Base-by-base conservation (phyloP, 495 filamentous ascomycete genomes). In the Ascodesmis nigricans region DNA sequence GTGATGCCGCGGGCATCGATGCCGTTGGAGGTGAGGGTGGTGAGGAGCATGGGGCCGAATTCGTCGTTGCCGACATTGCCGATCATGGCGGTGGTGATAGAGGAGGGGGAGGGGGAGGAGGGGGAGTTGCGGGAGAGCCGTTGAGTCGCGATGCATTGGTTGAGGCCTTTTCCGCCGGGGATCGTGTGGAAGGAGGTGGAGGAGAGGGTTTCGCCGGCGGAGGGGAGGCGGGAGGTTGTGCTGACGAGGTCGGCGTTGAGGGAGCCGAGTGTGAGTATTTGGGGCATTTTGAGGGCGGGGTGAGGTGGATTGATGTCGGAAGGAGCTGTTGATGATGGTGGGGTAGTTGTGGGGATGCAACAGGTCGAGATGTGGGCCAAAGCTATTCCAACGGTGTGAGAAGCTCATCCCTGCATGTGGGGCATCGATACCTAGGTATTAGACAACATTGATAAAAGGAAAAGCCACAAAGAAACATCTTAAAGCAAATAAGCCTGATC, bases 181-280 rank as follows among this genome's bases (percentile, higher is more conserved):
- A 75, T 82, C 26, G 69, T 77, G 50, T 65, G 61, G 61, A 87
- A 90, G 4, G 68, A 67, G 35, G 58, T 62, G n/a, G 79, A 63
- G 2, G 74, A 83, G 24, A 97, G 65, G 3, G 87, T 97, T 49
- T 97, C 87, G 38, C 87, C 87, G 2, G 75, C 65, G 0, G 59
- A 53, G 2, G 87, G 87, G 39, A 91, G 63, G 24, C 87, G 80
- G 0, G 78, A 63, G 20, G 84, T 91, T 39, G 74, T 67, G 24
- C 79, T 80, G 27, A 90, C 73, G 39, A 93, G 71, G 59, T 97
- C 87, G 43, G 70, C 77, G 56, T 95, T 95, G 32, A 97, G 71
- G 29, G 83, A 92, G 44, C 87, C 87, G 38, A 97, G 70, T 29
- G 92, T 66, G 21, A 73, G 71, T 50, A 95, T 71, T 21, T 39